Conservation (phyloP, 257 asterid species). For the Penstemon barbatus region DNA sequence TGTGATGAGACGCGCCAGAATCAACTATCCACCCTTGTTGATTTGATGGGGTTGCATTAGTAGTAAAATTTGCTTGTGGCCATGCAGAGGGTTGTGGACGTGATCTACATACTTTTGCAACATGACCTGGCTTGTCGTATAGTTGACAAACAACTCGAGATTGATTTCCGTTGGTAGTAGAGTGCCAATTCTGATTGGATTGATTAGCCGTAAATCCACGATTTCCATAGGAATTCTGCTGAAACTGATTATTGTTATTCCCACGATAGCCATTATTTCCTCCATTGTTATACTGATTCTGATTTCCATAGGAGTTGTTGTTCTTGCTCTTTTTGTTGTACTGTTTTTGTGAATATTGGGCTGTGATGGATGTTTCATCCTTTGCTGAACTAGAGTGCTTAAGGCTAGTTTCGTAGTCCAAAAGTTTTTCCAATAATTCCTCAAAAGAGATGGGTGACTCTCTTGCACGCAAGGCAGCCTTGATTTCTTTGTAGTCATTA, state of each 20-base stretch:
- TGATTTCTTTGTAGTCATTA: background rate
- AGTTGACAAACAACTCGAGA: too few relatives aligned
- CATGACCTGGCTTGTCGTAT: too few relatives aligned
- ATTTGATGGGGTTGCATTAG: background rate
- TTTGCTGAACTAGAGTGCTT: background rate
- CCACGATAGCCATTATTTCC: too few relatives aligned
- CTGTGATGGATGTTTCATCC: background rate
- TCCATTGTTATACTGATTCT: too few relatives aligned
- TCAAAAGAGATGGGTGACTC: background rate
- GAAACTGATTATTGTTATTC: too few relatives aligned
- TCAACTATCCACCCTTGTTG: background rate
- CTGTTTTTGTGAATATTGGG: background rate
- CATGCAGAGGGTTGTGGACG: too few relatives aligned
- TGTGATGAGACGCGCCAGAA: background rate
- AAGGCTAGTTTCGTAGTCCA: background rate
- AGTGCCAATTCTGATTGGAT: too few relatives aligned
- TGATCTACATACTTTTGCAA: too few relatives aligned
- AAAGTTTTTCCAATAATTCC: background rate
- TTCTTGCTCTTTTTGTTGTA: background rate
- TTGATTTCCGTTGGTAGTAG: too few relatives aligned
- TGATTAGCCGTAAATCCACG: too few relatives aligned
- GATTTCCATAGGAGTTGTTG: background rate
- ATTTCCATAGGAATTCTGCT: too few relatives aligned
- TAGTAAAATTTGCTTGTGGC: too few relatives aligned
- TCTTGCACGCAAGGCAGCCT: background rate